Conservation (phyloP, 495 filamentous ascomycete genomes). For the Hypomontagnella monticulosa region DNA sequence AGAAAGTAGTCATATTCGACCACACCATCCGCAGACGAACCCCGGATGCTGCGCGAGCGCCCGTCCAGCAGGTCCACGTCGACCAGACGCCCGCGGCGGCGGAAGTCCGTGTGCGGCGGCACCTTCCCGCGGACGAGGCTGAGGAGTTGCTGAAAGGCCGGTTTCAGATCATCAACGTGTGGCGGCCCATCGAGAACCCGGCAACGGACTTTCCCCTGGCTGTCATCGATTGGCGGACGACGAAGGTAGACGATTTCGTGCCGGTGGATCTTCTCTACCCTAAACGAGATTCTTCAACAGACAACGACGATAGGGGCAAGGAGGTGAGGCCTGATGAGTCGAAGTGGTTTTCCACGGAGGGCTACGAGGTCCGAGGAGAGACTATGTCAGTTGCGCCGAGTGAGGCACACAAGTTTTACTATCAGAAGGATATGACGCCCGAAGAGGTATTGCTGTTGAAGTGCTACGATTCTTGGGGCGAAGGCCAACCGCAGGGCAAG, state of each 20-base stretch:
- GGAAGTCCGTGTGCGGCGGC: constrained; percentile 69
- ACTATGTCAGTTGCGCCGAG: constrained; percentile 63
- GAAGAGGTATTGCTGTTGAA: constrained; percentile 82
- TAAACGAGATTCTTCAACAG: constrained; percentile 49
- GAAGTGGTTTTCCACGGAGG: constrained; percentile 43
- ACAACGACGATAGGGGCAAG: constrained; percentile 52
- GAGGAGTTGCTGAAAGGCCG: constrained; percentile 66
- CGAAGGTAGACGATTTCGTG: constrained; percentile 71
- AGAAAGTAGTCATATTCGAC: constrained; percentile 81
- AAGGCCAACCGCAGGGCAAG: constrained; percentile 53
- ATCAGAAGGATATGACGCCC: constrained; percentile 81
- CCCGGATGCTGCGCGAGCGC: constrained; percentile 63
- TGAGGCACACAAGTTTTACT: constrained; percentile 72
- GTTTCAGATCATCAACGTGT: constrained; percentile 86
- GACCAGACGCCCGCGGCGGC: constrained; percentile 79
- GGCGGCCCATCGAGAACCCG: constrained; percentile 75
- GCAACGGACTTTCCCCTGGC: constrained; percentile 75
- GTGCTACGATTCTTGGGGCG: constrained; percentile 78
- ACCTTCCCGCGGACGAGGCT: constrained; percentile 64
- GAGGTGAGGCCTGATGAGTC: constrained; percentile 44
- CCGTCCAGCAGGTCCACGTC: constrained; percentile 80
- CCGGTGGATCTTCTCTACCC: constrained; percentile 78
- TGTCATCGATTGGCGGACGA: constrained; percentile 70
- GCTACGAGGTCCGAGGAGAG: constrained; percentile 56
- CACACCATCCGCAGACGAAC: constrained; percentile 78